A percentile compares a stretch with the other conserved stretches of the same genome.
These are phyloP conservation scores for Stemphylium vesicarium DNA, from an alignment of 2,329 filamentous ascomycete genomes.

Conservation along the genomic window DNA sequence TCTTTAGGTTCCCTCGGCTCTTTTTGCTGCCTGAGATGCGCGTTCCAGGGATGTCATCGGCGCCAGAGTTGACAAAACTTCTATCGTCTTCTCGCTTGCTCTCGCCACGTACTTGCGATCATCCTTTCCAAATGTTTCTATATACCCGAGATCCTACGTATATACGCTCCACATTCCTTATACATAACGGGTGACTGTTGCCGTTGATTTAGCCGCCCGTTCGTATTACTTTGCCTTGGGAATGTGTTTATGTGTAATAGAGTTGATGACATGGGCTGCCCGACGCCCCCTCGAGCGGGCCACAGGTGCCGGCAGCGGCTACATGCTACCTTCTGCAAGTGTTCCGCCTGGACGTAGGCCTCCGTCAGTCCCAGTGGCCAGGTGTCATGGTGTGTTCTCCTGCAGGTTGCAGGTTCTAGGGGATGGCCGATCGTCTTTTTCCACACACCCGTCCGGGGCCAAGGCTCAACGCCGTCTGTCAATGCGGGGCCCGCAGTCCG, in stretches of 20 bases:
- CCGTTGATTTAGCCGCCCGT: not conserved
- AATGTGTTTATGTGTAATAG: not conserved
- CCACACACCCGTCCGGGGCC: conserved; percentile 5
- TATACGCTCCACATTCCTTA: not conserved
- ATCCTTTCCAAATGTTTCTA: conserved; percentile 3
- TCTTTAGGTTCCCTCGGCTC: conserved; percentile 2
- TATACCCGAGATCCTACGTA: conserved; percentile 1
- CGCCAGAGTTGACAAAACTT: not conserved
- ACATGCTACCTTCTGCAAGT: conserved; percentile 7
- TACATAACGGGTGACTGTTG: not conserved
- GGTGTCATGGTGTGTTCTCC: not conserved
- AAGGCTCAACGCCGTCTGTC: conserved; percentile 1
- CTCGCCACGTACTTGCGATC: conserved; percentile 17
- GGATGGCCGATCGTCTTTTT: conserved; percentile 1
- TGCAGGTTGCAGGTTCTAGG: conserved; percentile 7
- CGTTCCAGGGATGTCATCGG: not conserved
- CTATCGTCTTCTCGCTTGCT: conserved; percentile 18
- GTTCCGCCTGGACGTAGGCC: conserved; percentile 2
- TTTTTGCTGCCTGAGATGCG: not conserved
- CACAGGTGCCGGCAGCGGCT: conserved; percentile 4
- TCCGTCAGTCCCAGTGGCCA: not conserved
- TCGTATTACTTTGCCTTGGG: not conserved
- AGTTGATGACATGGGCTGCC: not conserved
- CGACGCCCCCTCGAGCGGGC: not conserved
- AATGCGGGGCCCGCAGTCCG: conserved; percentile 5